Conservation (phyloP, 2,329 filamentous ascomycete species). For the Penicillium fuscoglaucum region DNA sequence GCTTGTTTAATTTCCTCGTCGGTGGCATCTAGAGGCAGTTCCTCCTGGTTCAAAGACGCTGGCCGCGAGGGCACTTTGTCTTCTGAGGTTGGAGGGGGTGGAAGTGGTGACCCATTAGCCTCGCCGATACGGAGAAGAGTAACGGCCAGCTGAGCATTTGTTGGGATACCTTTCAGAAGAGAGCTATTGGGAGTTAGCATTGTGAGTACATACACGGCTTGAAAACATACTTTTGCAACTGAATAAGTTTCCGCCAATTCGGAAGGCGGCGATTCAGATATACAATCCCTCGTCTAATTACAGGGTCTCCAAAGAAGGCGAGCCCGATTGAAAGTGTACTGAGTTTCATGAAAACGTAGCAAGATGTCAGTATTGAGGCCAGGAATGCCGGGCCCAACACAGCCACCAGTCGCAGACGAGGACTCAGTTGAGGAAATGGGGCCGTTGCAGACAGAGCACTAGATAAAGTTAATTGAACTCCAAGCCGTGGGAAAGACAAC, state of each 20-base stretch:
- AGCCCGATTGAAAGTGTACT: constrained; percentile 69
- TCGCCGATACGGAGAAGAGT: constrained; percentile 81
- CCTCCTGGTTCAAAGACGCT: constrained; percentile 54
- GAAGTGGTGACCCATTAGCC: constrained; percentile 74
- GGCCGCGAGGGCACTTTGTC: constrained; percentile 52
- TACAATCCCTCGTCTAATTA: constrained; percentile 61
- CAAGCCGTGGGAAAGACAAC: not conserved
- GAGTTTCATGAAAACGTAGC: constrained; percentile 65
- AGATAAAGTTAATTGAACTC: constrained; percentile 7
- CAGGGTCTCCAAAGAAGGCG: constrained; percentile 75
- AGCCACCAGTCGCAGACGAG: constrained; percentile 57
- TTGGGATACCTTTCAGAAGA: constrained; percentile 77
- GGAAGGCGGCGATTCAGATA: constrained; percentile 57
- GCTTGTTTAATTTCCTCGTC: constrained; percentile 67
- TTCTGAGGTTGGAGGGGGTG: constrained; percentile 55
- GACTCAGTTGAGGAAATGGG: constrained; percentile 58
- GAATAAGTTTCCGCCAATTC: constrained; percentile 72
- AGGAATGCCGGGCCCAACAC: constrained; percentile 56
- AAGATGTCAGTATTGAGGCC: constrained; percentile 54
- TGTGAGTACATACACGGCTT: not conserved
- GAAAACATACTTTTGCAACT: constrained; percentile 60
- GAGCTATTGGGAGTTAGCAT: constrained; percentile 49
- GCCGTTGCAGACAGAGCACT: constrained; percentile 63
- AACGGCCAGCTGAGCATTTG: constrained; percentile 79
- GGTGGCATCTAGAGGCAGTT: constrained; percentile 61